phyloP scores from a whole-genome alignment of 2,329 filamentous ascomycete species.

The Albophoma yamanashiensis region DNA sequence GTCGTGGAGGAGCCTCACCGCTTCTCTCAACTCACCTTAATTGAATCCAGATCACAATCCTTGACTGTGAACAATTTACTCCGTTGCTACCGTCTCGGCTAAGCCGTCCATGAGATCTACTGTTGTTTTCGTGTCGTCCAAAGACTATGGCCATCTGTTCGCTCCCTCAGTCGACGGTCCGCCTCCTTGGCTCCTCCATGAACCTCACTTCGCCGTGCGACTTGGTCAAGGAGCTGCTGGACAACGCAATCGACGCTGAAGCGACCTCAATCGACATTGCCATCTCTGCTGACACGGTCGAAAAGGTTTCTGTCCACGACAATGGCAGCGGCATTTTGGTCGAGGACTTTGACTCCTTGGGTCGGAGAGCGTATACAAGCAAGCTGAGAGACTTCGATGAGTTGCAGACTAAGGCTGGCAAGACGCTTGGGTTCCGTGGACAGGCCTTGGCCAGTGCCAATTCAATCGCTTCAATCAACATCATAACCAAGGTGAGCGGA shows the following conservation, averaged over 20 bases:
- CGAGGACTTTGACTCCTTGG: conserved; percentile 51
- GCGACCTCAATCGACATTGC: conserved; percentile 56
- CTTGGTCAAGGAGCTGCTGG: conserved; percentile 66
- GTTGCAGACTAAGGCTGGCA: conserved; percentile 41
- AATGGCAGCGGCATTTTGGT: conserved; percentile 61
- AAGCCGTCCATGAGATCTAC: too few relatives aligned
- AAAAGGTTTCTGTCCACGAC: conserved; percentile 59
- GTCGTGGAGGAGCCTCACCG: neutral
- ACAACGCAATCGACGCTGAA: conserved; percentile 65
- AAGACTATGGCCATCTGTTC: conserved; percentile 36
- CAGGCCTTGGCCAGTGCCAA: conserved; percentile 60
- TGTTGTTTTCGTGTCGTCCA: neutral
- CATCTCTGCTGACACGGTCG: conserved; percentile 54
- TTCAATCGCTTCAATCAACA: conserved; percentile 44
- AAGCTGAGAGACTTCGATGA: conserved; percentile 59
- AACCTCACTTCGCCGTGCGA: conserved; percentile 48
- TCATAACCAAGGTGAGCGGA: conserved; percentile 53
- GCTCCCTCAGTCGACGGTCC: conserved; percentile 37
- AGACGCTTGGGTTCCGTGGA: conserved; percentile 64
- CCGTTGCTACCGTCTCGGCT: neutral
- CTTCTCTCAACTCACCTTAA: neutral
- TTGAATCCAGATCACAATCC: neutral
- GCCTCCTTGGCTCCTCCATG: conserved; percentile 50
- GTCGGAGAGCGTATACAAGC: conserved; percentile 61
- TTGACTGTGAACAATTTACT: neutral